These are phyloP conservation scores for Pseudocercospora cruenta DNA, from an alignment of 2,329 filamentous ascomycete genomes.

Conservation along the genomic window DNA sequence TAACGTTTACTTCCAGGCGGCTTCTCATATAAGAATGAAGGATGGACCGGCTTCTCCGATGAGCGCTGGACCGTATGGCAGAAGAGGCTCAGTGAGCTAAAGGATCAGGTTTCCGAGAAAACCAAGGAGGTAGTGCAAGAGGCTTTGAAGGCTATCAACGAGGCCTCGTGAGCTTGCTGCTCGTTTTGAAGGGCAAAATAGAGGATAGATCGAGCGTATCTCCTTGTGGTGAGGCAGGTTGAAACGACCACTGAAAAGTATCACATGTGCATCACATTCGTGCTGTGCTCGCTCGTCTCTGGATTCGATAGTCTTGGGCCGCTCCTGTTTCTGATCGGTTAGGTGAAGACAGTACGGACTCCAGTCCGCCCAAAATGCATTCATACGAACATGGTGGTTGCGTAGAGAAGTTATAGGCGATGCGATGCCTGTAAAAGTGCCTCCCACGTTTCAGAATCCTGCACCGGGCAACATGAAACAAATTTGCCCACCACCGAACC, in stretches of 20 bases:
- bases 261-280: slow-evolving; percentile 2
- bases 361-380: background rate
- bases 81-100: slow-evolving; percentile 22
- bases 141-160: slow-evolving; percentile 25
- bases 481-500: background rate
- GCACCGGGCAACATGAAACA: background rate
- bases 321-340: too few relatives aligned
- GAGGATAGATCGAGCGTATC: background rate
- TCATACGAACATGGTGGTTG: background rate
- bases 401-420: slow-evolving; percentile 5
- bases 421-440: background rate
- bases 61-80: slow-evolving; percentile 37
- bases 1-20: slow-evolving; percentile 15
- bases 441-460: background rate
- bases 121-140: slow-evolving; percentile 25
- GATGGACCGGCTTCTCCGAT: slow-evolving; percentile 34
- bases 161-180: slow-evolving; percentile 4
- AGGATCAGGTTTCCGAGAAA: slow-evolving; percentile 18
- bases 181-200: background rate
- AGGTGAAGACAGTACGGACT: background rate
- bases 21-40: slow-evolving; percentile 26
- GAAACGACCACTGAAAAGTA: background rate
- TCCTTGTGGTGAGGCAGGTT: background rate
- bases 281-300: background rate
- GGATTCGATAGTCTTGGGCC: too few relatives aligned